Evolutionary conservation across 225 moss, liverwort and hornwort species (phyloP), one percentile per base, ranked within the genome.

Genomic region (Climacium dendroides): DNA sequence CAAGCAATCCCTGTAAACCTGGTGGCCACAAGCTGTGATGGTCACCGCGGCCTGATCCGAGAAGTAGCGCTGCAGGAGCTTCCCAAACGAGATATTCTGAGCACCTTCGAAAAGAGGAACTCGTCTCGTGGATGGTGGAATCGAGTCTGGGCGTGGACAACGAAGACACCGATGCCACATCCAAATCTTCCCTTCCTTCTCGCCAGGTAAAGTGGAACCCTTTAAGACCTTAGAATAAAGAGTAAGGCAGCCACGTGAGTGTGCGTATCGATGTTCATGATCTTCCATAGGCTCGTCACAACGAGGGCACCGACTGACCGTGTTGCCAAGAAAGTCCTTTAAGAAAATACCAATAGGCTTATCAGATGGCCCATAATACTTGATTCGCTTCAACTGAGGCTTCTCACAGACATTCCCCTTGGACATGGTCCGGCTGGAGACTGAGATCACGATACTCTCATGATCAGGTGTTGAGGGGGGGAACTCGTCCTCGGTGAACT

Each of bases 91-190:
- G 85, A 99, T 95, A 80, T 96, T 94, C 88, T 93, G 94, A 61
- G 98, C 97, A 58, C 93, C 95, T 85, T 95, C 95, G 11, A 97
- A 99, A 81, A 99, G 94, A 12, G 93, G 89, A 37, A 97, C 91
- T 62, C 95, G 92, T 54, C 91, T 91, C 37, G 96, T 94, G 55
- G 95, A 88, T 39, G 96, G 97, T 80, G 95, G 97, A 74, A 94
- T 80, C 50, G 88, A 92, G 62, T 91, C 89, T 39, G 86, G 86
- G 47, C 89, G 92, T 19, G 95, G 92, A 87, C 98, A 99, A 74
- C 89, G 91, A 61, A 97, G 97, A 90, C 98, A 99, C 70, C 96
- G 97, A 90, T 99, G 98, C 98, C 98, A 99, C 98, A 99, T 96
- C 98, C 98, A 99, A 82, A 99, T 94, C 90, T 94, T 96, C 26